Conservation (phyloP, 2,329 filamentous ascomycete species). For the Penicillium sumatraense region DNA sequence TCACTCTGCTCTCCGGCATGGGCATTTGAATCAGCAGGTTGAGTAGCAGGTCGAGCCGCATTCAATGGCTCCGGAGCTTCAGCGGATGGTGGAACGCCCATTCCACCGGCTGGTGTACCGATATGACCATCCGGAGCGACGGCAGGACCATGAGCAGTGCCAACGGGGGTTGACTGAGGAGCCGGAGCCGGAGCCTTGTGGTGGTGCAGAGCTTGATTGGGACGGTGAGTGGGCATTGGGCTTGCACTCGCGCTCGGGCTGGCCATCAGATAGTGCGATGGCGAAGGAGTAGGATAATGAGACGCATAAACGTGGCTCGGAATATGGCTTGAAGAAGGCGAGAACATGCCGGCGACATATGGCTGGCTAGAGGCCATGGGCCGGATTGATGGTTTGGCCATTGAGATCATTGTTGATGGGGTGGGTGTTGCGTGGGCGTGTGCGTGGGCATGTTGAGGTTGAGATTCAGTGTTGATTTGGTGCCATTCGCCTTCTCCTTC, state of each 20-base stretch:
- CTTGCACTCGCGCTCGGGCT: too few relatives aligned
- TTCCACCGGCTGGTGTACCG: background rate
- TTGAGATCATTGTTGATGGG: background rate
- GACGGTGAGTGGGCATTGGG: background rate
- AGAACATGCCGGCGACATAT: background rate
- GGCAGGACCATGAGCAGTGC: background rate
- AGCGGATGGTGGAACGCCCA: background rate
- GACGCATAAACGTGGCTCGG: background rate
- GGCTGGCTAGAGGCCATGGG: background rate
- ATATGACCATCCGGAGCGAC: background rate
- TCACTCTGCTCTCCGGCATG: background rate
- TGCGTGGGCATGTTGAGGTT: background rate
- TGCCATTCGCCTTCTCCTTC: constrained; percentile 7
- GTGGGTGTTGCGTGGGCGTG: background rate
- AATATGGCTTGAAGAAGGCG: too few relatives aligned
- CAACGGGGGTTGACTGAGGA: background rate
- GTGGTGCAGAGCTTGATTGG: background rate
- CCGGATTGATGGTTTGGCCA: background rate
- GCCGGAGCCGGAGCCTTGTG: background rate
- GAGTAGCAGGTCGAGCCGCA: background rate
- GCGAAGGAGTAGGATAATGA: too few relatives aligned
- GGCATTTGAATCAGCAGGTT: background rate
- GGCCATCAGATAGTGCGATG: too few relatives aligned
- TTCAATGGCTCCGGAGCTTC: background rate
- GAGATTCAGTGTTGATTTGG: background rate